Evolutionary conservation across 805 yeast species (phyloP), one percentile per base, ranked within the genome.

Genomic region (Myxozyma udenii): DNA sequence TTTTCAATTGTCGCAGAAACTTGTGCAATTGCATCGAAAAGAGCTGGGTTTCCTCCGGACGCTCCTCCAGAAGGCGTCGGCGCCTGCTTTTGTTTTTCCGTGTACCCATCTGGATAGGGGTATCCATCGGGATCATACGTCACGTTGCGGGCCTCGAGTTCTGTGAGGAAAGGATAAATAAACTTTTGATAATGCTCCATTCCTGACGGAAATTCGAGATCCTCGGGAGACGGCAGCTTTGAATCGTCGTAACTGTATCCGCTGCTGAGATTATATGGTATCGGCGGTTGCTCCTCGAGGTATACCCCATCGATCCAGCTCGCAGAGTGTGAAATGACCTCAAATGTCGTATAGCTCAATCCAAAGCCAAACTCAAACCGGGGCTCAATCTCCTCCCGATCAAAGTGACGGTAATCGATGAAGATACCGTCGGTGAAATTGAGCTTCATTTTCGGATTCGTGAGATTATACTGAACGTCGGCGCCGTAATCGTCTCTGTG

Each of bases 361-460:
- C 86, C 86, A 67, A 63, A 79, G 2, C 85, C 86, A 65, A 82
- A 82, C 54, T 79, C 84, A 62, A 66, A 82, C 43, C 84, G 66
- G 19, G 85, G 84, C 56, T 72, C 71, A 39, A 80, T 76, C 49
- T 76, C 73, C 54, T 76, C 72, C 62, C 77, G 77, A 59, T 79
- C 83, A 64, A 80, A 81, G 61, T 74, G 77, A 44, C 79, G 68
- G 68, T 82, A 81, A 63, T 80, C 86, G 47, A 78, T 61, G 56
- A 71, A 77, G 22, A 77, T 66, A 45, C 76, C 81, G 21, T 77
- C 70, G 24, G 64, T 64, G 21, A 54, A 58, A 30, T 70, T 64
- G 57, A 68, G 71, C 40, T 65, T 68, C 11, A 76, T 74, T 28
- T 58, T 54, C 1, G 74, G 74, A 43, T 70, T 61, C 22, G 62